A percentile compares a stretch with the other conserved stretches of the same genome.
These are phyloP conservation scores for Dendryphion nanum DNA, from an alignment of 2,329 filamentous ascomycete species.

Conservation along the genomic window DNA sequence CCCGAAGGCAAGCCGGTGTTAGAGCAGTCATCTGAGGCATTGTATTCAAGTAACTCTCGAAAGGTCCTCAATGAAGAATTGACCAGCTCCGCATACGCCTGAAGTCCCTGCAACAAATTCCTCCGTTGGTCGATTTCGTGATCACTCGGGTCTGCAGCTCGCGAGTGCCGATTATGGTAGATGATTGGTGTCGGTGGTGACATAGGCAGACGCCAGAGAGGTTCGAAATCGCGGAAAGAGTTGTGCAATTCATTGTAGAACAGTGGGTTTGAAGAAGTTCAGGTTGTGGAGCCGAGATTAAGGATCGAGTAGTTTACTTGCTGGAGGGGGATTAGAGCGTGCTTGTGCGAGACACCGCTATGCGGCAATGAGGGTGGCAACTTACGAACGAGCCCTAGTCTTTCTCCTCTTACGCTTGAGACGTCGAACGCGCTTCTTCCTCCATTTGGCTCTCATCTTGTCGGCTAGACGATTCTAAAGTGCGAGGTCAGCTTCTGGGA, in stretches of 20 bases:
- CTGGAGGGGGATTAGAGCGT: too few species aligned
- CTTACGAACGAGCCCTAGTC: constrained; percentile 96
- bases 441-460: constrained; percentile 95
- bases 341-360: not conserved
- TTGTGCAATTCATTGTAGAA: constrained; percentile 5
- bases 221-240: constrained; percentile 18
- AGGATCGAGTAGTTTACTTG: constrained; percentile 52
- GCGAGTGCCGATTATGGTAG: too few species aligned
- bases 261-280: too few species aligned
- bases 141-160: too few species aligned
- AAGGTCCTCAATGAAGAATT: constrained; percentile 33
- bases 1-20: constrained; percentile 35
- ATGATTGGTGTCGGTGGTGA: too few species aligned
- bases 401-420: constrained; percentile 99
- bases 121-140: too few species aligned
- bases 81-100: constrained; percentile 31
- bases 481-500: constrained; percentile 30
- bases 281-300: constrained; percentile 37
- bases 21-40: constrained; percentile 27
- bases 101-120: constrained; percentile 25
- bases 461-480: constrained; percentile 33
- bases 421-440: constrained; percentile 99
- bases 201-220: constrained; percentile 18
- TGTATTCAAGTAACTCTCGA: constrained; percentile 33
- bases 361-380: constrained; percentile 15